These are phyloP conservation scores for Anthracocystis walkeri DNA, from an alignment of 1,284 basidiomycete genomes.

Conservation along the genomic window DNA sequence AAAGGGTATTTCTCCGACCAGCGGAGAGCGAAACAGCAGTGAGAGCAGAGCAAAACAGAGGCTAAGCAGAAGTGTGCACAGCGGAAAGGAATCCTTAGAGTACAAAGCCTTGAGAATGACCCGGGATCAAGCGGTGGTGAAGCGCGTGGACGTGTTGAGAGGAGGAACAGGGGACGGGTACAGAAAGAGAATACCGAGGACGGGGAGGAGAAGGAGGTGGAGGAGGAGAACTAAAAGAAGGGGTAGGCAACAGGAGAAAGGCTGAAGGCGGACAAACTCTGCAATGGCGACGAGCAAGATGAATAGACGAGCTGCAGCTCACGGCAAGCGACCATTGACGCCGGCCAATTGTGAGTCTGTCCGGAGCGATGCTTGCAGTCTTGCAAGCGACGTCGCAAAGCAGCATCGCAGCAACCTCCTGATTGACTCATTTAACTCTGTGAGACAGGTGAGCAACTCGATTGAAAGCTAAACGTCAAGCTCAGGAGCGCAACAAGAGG, in stretches of 20 bases:
- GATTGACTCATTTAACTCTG: no score
- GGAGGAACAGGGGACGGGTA: neutral
- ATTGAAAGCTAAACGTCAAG: no score
- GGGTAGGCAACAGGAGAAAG: neutral
- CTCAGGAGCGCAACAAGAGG: no score
- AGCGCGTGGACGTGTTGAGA: neutral
- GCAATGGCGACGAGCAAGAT: neutral
- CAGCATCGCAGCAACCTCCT: no score
- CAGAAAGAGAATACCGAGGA: no score
- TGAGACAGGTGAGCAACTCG: no score
- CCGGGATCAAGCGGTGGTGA: conserved; percentile 1
- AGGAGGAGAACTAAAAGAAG: neutral
- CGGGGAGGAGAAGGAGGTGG: neutral
- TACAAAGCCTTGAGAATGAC: neutral
- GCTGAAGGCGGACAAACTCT: neutral
- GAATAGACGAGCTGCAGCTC: neutral
- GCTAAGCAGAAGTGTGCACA: neutral
- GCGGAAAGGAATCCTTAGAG: neutral
- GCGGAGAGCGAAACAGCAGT: conserved; percentile 1
- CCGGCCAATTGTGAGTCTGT: no score
- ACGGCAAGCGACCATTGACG: neutral
- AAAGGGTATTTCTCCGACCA: neutral
- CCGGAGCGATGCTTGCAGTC: no score
- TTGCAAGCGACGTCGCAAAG: no score
- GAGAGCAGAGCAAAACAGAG: neutral